These are phyloP conservation scores for Saccharomycopsis fodiens DNA, from an alignment of 805 yeast genomes.

Conservation along the genomic window DNA sequence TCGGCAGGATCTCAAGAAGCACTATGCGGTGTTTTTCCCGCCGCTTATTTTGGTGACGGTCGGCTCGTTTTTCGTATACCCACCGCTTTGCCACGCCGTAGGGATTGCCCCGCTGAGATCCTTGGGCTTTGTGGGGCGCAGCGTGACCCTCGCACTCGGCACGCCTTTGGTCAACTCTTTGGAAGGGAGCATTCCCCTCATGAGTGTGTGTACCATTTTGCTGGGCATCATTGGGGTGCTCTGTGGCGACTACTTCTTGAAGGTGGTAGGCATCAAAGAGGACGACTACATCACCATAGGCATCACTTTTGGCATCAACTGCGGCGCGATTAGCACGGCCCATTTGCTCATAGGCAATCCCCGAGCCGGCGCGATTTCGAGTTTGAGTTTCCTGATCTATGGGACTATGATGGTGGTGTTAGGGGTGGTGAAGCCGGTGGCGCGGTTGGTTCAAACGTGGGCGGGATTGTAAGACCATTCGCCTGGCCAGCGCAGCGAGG, in stretches of 20 bases:
- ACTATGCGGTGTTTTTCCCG: slow-evolving; percentile 50
- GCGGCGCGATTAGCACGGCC: slow-evolving; percentile 81
- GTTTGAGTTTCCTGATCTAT: slow-evolving; percentile 60
- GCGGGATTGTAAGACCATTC: too few species aligned
- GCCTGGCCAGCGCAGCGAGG: too few species aligned
- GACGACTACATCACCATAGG: slow-evolving; percentile 73
- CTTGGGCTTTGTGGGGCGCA: slow-evolving; percentile 71
- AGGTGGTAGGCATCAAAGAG: slow-evolving; percentile 41
- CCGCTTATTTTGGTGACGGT: slow-evolving; percentile 51
- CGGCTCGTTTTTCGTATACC: slow-evolving; percentile 59
- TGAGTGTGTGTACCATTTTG: slow-evolving; percentile 72
- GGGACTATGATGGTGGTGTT: slow-evolving; percentile 69
- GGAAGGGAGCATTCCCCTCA: slow-evolving; percentile 61
- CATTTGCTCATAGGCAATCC: slow-evolving; percentile 63
- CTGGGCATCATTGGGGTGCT: slow-evolving; percentile 73
- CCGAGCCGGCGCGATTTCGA: slow-evolving; percentile 73
- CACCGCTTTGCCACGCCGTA: slow-evolving; percentile 55
- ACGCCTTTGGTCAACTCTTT: slow-evolving; percentile 63
- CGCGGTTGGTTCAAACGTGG: slow-evolving; percentile 37
- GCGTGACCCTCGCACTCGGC: slow-evolving; percentile 74
- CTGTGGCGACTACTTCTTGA: slow-evolving; percentile 44
- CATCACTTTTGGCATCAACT: slow-evolving; percentile 65
- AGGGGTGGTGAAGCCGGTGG: slow-evolving; percentile 51
- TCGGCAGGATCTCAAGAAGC: slow-evolving; percentile 51
- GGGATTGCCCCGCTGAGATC: slow-evolving; percentile 57